phyloP scores from a whole-genome alignment of 106 monocot species.

The Allium cepa region DNA sequence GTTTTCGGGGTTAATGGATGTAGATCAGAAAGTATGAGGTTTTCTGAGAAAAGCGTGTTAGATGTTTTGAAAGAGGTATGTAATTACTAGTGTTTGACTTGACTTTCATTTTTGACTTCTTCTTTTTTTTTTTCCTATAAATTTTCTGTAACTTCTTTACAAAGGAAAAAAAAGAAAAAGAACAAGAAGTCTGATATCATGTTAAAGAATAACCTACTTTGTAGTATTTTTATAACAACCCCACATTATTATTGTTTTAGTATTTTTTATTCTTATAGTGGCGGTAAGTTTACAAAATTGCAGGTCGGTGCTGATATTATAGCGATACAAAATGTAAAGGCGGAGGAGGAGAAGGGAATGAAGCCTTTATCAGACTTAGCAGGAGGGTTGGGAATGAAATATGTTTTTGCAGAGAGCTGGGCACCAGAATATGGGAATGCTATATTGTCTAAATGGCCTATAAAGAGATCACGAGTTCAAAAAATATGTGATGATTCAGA shows the following conservation, averaged over 20 bases:
- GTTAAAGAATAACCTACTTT: no score
- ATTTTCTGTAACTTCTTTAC: no score
- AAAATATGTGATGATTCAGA: constrained; percentile 64
- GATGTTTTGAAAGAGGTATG: constrained; percentile 66
- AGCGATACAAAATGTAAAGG: constrained; percentile 86
- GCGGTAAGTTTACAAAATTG: no score
- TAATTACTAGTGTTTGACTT: no score
- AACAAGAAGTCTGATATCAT: no score
- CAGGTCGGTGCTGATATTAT: constrained; percentile 56
- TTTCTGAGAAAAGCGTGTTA: constrained; percentile 39
- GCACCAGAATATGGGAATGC: constrained; percentile 77
- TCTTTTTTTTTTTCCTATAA: no score
- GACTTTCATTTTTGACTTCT: no score
- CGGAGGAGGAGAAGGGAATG: constrained; percentile 95
- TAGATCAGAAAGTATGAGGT: constrained; percentile 29
- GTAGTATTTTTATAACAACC: no score
- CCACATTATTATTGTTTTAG: no score
- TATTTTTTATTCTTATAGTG: no score
- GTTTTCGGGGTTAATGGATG: constrained; percentile 40
- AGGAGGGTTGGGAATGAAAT: constrained; percentile 72
- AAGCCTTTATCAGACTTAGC: constrained; percentile 73
- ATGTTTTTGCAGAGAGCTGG: constrained; percentile 81
- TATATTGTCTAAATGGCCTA: constrained; percentile 73
- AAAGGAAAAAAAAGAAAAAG: no score
- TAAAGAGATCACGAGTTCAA: constrained; percentile 59